Conservation (phyloP, 768 basidiomycete species). For the Tricholoma hemisulphureum region DNA sequence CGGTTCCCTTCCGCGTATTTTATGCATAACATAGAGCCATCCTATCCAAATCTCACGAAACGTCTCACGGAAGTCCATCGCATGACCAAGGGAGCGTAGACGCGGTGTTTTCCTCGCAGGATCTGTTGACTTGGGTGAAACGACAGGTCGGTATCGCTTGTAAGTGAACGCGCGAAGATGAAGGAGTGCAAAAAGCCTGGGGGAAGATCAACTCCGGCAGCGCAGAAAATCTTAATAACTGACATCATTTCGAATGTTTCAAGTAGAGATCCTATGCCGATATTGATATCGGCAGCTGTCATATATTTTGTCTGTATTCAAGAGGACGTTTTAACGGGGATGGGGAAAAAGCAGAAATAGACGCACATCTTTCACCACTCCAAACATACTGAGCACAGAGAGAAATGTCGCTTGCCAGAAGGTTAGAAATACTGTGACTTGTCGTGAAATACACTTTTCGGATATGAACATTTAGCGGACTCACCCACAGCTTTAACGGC, state of each 20-base stretch:
- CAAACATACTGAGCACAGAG: conserved; percentile 20
- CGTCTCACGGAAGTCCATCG: conserved; percentile 69
- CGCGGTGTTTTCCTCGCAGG: conserved; percentile 47
- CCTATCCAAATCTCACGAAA: conserved; percentile 60
- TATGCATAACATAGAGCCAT: conserved; percentile 54
- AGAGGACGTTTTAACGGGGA: background rate
- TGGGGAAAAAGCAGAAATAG: background rate
- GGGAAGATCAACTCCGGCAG: conserved; percentile 8
- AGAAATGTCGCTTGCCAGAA: conserved; percentile 75
- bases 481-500: conserved; percentile 71
- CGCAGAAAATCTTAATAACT: conserved; percentile 20
- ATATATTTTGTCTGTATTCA: conserved; percentile 54
- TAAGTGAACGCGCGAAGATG: conserved; percentile 76
- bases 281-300: conserved; percentile 72
- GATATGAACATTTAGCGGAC: conserved; percentile 16
- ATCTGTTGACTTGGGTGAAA: conserved; percentile 27
- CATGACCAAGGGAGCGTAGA: conserved; percentile 57
- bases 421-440: conserved; percentile 57
- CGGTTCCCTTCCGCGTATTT: conserved; percentile 55
- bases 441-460: background rate
- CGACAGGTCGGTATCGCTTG: conserved; percentile 49
- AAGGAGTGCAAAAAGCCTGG: conserved; percentile 62
- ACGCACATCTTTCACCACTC: conserved; percentile 3
- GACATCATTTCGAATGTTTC: conserved; percentile 79
- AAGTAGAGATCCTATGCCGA: conserved; percentile 64